Evolutionary conservation across 2,329 filamentous ascomycete species (phyloP).

Genomic region (Alternaria brassicicola): DNA sequence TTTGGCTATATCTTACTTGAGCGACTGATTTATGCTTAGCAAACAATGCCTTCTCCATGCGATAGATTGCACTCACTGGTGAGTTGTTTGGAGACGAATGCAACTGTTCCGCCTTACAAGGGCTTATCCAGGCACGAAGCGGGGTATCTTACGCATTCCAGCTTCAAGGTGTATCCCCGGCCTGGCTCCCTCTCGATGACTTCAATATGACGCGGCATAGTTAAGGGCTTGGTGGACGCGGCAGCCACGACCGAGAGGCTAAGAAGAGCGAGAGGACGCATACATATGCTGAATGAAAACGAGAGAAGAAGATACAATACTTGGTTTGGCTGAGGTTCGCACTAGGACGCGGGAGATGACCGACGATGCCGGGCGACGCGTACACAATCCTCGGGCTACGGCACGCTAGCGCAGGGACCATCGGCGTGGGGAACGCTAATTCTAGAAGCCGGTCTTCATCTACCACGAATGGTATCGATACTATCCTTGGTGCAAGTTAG

Average conservation of each 20-base stretch:
- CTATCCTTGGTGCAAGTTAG: no score
- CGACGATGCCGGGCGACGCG: constrained; percentile 9
- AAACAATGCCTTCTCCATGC: no score
- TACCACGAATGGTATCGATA: not conserved
- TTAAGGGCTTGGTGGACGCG: constrained; percentile 1
- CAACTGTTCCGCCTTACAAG: constrained; percentile 19
- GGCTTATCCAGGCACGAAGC: constrained; percentile 20
- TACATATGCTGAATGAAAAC: constrained; percentile 1
- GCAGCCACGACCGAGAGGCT: constrained; percentile 15
- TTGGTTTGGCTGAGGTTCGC: not conserved
- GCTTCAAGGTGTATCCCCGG: constrained; percentile 37
- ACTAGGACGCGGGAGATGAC: constrained; percentile 4
- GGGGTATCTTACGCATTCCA: constrained; percentile 39
- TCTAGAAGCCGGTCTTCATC: not conserved
- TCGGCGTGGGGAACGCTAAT: not conserved
- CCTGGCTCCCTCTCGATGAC: constrained; percentile 17
- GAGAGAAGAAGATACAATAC: constrained; percentile 5
- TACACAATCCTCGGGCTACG: constrained; percentile 15
- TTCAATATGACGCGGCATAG: not conserved
- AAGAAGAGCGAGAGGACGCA: constrained; percentile 22
- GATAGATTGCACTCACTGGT: constrained; percentile 26
- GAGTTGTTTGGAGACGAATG: constrained; percentile 29
- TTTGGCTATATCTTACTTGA: constrained; percentile 31
- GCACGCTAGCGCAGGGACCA: constrained; percentile 22
- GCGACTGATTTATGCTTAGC: constrained; percentile 20